These are phyloP conservation scores for Benincasa hispida DNA, from an alignment of 306 rosid species.

Conservation along the genomic window DNA sequence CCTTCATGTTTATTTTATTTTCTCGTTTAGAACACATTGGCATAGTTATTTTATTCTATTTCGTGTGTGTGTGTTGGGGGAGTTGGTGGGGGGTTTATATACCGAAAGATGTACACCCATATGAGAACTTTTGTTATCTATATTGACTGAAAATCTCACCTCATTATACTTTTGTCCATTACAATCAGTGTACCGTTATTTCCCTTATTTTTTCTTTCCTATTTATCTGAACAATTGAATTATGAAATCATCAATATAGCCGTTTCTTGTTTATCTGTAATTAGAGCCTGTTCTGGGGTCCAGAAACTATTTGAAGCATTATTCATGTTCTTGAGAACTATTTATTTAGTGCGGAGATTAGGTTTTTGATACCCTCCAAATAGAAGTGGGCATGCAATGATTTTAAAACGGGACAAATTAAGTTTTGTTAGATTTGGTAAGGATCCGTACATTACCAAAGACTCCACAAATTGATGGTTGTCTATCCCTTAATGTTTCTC, in stretches of 20 bases:
- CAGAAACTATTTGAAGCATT: not conserved
- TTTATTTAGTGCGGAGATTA: not conserved
- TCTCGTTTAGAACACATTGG: not conserved
- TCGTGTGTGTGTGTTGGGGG: too few species aligned
- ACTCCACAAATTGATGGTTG: not conserved
- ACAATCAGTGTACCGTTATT: not conserved
- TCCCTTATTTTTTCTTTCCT: not conserved
- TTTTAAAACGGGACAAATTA: not conserved
- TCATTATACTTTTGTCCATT: not conserved
- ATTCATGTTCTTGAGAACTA: not conserved
- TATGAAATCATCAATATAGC: not conserved
- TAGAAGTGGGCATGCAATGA: not conserved
- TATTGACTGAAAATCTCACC: not conserved
- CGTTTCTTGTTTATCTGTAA: not conserved
- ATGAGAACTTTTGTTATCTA: not conserved
- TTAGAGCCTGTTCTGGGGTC: not conserved
- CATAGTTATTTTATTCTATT: too few species aligned
- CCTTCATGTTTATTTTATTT: not conserved
- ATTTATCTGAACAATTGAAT: not conserved
- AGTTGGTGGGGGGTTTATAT: not conserved
- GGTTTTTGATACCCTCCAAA: not conserved
- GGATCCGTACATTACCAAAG: not conserved
- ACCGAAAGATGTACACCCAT: not conserved
- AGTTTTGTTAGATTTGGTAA: not conserved
- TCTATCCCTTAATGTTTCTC: not conserved